These are phyloP conservation scores for Hirsutella rhossiliensis DNA, from an alignment of 2,329 filamentous ascomycete species.

Conservation along the genomic window DNA sequence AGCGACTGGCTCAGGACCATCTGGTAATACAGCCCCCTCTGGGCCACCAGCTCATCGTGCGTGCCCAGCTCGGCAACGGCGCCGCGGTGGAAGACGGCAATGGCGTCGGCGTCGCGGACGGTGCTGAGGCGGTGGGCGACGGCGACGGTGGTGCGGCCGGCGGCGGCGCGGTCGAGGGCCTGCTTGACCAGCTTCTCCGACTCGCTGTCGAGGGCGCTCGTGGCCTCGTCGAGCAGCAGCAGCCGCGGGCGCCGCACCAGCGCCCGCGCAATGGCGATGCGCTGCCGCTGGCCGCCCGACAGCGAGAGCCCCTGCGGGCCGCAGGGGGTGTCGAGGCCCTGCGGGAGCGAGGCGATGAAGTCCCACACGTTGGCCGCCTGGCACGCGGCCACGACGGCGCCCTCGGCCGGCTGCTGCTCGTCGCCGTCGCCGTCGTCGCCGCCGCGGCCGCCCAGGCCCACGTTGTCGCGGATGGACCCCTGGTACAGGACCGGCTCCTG, in stretches of 20 bases:
- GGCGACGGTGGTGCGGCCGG: constrained; percentile 42
- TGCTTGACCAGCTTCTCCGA: constrained; percentile 54
- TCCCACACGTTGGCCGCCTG: constrained; percentile 42
- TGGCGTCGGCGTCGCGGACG: constrained; percentile 46
- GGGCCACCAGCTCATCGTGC: constrained; percentile 43
- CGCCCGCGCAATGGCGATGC: constrained; percentile 60
- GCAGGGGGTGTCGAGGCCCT: constrained; percentile 51
- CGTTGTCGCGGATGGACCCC: constrained; percentile 43
- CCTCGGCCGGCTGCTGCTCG: constrained; percentile 14
- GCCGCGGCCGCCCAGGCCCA: constrained; percentile 24
- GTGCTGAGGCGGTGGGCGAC: constrained; percentile 50
- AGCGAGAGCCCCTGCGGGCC: constrained; percentile 57
- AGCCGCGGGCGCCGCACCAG: constrained; percentile 55
- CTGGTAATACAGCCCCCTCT: constrained; percentile 36
- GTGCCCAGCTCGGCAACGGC: constrained; percentile 45
- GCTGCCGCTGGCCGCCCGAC: constrained; percentile 62
- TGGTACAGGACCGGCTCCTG: constrained; percentile 30
- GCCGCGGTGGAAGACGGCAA: constrained; percentile 43
- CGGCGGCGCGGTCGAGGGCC: constrained; percentile 38
- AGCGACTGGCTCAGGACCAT: constrained; percentile 36
- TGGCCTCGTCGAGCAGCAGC: constrained; percentile 64
- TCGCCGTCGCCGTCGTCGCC: constrained; percentile 23
- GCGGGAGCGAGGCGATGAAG: constrained; percentile 41
- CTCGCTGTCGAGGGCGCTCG: constrained; percentile 49
- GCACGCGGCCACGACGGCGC: constrained; percentile 35